Evolutionary conservation across 805 yeast genomes (phyloP), one percentile per base, ranked within the genome.

Genomic region (Saturnispora sekii): DNA sequence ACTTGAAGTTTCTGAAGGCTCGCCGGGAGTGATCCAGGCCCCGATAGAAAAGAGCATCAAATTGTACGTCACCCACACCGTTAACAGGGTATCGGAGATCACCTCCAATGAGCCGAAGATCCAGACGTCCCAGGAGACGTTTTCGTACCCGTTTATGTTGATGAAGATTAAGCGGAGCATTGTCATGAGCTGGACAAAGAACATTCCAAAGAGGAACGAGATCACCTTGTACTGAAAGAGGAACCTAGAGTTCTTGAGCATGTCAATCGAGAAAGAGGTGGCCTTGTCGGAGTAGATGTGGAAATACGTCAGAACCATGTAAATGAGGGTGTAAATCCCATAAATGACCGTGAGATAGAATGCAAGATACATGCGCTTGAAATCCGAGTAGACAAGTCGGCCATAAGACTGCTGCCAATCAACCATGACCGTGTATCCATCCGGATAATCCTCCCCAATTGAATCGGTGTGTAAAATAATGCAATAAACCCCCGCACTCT

Each of bases 321-420:
- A 59, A 10, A 41, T 8, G 1, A 43, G 33, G 9, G 53, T 47
- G 16, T 51, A 41, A 1, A 44, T 8, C 8, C 48, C n/a, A 45
- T 63, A 61, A n/a, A 50, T 26, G 4, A 54, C 6, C 12, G 53
- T 32, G 46, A 62, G 45, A n/a, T 45, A 32, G 17, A 58, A 47
- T 17, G 55, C 50, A 17, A 56, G 38, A 35, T 54, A 57, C 38
- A 63, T 36, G 37, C 52, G 51, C 26, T 51, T 50, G 39, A 57
- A 63, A 38, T 63, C 66, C 9, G 55, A 52, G 4, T 54, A 55
- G n/a, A 58, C 37, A 32, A 63, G 49, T 32, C 48, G 41, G 30
- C 67, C 67, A 46, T 50, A 61, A 6, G 61, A 49, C 46, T 62
- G 67, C n/a, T 46, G 50, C 67, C 67, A 63, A 38, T 56, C 60